Evolutionary conservation across 1,284 basidiomycete genomes (phyloP).

Genomic region (Apiotrichum gamsii): DNA sequence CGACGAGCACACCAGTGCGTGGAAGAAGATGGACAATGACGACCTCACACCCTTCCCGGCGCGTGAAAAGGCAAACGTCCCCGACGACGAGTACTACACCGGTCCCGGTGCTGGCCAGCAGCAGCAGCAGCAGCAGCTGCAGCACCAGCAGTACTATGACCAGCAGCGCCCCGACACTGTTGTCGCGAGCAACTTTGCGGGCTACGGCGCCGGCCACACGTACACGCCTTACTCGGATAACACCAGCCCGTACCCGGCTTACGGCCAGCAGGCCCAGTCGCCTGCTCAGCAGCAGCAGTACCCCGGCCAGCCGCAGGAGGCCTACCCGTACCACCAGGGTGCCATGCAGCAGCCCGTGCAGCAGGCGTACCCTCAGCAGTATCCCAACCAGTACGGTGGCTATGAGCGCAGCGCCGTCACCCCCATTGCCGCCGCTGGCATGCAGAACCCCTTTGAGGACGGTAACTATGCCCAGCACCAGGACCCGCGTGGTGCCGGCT

Average conservation of each 20-base stretch:
- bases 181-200: slow-evolving; percentile 30
- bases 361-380: not conserved
- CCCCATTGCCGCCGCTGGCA: not conserved
- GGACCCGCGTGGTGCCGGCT: slow-evolving; percentile 1
- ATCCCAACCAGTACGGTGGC: not conserved
- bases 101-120: not conserved
- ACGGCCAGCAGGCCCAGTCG: not conserved
- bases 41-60: slow-evolving; percentile 38
- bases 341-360: not conserved
- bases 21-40: slow-evolving; percentile 37
- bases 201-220: slow-evolving; percentile 23
- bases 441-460: slow-evolving; percentile 10
- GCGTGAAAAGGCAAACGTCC: not conserved
- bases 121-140: slow-evolving; percentile 25
- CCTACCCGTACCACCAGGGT: not conserved
- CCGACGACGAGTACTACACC: slow-evolving; percentile 9
- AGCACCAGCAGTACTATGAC: slow-evolving; percentile 27
- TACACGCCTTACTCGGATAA: slow-evolving; percentile 18
- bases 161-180: slow-evolving; percentile 24
- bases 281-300: not conserved
- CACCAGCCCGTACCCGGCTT: not conserved
- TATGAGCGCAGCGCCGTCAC: not conserved
- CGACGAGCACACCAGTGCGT: slow-evolving; percentile 17
- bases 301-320: not conserved
- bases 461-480: slow-evolving; percentile 1